Base-by-base conservation (phyloP, 495 filamentous ascomycete genomes). In the Neurospora sp. region DNA sequence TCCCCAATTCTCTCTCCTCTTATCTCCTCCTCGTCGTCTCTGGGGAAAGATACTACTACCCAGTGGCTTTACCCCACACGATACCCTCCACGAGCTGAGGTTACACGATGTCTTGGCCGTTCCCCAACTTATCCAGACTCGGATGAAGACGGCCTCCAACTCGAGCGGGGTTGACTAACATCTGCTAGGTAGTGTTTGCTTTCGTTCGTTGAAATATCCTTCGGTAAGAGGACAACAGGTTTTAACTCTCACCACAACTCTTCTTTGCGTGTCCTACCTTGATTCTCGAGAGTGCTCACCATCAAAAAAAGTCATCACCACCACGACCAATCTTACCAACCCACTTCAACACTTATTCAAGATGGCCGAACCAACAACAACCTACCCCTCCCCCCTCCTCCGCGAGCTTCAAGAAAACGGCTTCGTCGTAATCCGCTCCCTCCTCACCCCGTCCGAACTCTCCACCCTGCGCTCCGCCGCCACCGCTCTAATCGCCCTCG, bases 401-500 rank as follows among this genome's bases (percentile, higher is more conserved):
- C 9, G 70, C 20, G 39, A 71, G 53, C 82, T 83, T 37, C 73
- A 77, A 22, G 69, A 68, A 20, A 72, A 80, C 72, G 83, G 83
- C 76, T 84, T 78, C 77, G 73, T 79, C 6, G 72, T 81, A n/a
- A 70, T 84, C 70, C 80, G 73, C 61, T 82, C 81, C 59, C 31
- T 84, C 70, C 77, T 84, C 68, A 17, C 42, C 72, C 59, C 78
- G n/a, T 0, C 41, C 17, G 72, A 82, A 12, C 73, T 84, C 1
- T 1, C 76, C 12, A 1, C 40, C 45, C 90, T 93, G 75, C 89
- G 87, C 78, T 70, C 76, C 73, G 87, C 88, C 61, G 86, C 87
- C 59, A 72, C 78, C n/a, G 75, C 82, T 74, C 84, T 87, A 27
- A 89, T 88, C 48, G 75, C 80, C 17, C 82, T 86, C 70, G 89